Evolutionary conservation across 306 rosid species (phyloP), one percentile per base, ranked within the genome.

Genomic region (Carpinus viminea): DNA sequence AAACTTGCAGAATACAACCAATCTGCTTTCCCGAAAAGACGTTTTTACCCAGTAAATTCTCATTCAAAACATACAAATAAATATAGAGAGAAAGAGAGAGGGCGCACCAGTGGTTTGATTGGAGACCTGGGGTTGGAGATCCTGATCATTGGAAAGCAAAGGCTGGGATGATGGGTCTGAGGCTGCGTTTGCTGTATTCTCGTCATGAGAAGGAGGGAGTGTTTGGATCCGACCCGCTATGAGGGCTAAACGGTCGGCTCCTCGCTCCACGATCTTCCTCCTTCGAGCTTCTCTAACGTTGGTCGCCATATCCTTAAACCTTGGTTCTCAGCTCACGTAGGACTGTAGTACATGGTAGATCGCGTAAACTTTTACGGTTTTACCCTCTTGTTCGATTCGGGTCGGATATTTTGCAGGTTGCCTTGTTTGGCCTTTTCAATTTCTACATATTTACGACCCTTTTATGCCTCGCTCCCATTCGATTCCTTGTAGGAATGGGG

Each of bases 241-340:
- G 72, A 91, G 86, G 48, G 95, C 93, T 15, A 94, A 83, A 9
- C 95, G 95, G 74, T 92, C 95, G 84, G 97, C 79, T 31, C 97
- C 92, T 81, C 92, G 85, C 34, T 89, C 85, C 75, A 92, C 31
- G 76, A 94, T 94, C 83, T 82, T 87, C 86, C 87, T 79, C 56
- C 94, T 72, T 45, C 96, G 86, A 34, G 88, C 76, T 84, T 94
- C 97, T 82, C 89, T 84, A 78, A 4, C 73, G 61, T 75, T 87
- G 72, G 87, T 86, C 74, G 91, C 91, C 98, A 90, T 92, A 10
- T 9, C 66, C 24, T 16, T 21, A 2, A 24, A 20, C 17, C 8
- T 50, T 8, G 0, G 2, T 18, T 18, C 7, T 41, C 28, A n/a
- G 72, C 51, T 41, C 72, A 9, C 12, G 43, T 28, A 4, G 41